phyloP scores from a whole-genome alignment of 2,329 filamentous ascomycete species.

The Annulohypoxylon truncatum region DNA sequence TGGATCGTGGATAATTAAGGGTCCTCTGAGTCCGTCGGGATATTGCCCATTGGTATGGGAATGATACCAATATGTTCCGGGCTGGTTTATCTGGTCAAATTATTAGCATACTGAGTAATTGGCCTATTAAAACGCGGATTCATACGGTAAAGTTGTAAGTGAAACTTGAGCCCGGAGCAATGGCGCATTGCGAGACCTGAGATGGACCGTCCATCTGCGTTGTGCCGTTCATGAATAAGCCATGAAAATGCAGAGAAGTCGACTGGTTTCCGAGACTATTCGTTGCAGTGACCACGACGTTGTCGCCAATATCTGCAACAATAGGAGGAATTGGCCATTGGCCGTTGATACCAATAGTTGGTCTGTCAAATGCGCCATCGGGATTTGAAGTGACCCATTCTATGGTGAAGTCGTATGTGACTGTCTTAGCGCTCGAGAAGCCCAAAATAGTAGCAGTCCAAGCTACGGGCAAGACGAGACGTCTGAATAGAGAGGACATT shows the following conservation, averaged over 20 bases:
- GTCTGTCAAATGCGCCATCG: constrained; percentile 72
- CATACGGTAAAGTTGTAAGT: constrained; percentile 76
- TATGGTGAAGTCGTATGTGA: constrained; percentile 74
- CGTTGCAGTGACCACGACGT: constrained; percentile 66
- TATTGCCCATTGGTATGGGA: constrained; percentile 76
- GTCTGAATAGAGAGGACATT: constrained; percentile 34
- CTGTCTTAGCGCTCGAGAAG: constrained; percentile 57
- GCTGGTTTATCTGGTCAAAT: constrained; percentile 64
- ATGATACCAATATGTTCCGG: constrained; percentile 85
- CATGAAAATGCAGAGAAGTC: constrained; percentile 77
- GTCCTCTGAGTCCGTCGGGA: constrained; percentile 74
- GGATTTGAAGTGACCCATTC: constrained; percentile 79
- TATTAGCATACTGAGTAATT: constrained; percentile 17
- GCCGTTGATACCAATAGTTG: constrained; percentile 81
- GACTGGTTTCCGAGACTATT: constrained; percentile 72
- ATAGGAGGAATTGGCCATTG: constrained; percentile 79
- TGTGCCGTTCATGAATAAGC: constrained; percentile 74
- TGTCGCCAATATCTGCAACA: constrained; percentile 71
- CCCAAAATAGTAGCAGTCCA: constrained; percentile 35
- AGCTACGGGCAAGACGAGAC: constrained; percentile 26
- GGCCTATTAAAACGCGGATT: neutral
- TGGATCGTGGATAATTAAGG: constrained; percentile 73
- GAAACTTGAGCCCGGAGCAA: constrained; percentile 72
- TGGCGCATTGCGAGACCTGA: constrained; percentile 74
- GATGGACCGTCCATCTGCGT: constrained; percentile 77